Evolutionary conservation across 164 flowering plant genomes (phyloP).

Genomic region (Piper betle): DNA sequence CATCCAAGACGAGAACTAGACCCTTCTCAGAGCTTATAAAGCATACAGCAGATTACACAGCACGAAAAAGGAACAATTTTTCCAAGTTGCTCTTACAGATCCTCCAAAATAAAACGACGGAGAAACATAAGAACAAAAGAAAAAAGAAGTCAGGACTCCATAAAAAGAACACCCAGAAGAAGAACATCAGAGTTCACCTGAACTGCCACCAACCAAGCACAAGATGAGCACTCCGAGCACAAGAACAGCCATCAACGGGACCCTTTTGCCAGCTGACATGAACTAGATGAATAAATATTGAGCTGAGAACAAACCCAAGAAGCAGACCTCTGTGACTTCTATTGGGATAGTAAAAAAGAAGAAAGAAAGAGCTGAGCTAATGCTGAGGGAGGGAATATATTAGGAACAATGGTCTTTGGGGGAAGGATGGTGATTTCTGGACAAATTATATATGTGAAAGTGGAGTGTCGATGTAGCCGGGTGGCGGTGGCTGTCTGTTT

Average conservation of each 20-base stretch:
- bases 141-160: neutral
- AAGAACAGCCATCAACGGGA: slow-evolving; percentile 1
- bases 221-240: slow-evolving; percentile 3
- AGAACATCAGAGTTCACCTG: neutral
- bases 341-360: neutral
- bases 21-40: too few relatives aligned
- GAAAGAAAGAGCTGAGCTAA: neutral
- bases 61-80: neutral
- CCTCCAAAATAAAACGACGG: neutral
- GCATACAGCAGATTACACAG: neutral
- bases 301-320: neutral
- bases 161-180: neutral
- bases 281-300: neutral
- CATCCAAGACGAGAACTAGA: too few relatives aligned
- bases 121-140: neutral
- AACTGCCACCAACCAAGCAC: slow-evolving; percentile 2
- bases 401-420: neutral
- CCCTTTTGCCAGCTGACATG: neutral
- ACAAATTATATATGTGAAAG: neutral
- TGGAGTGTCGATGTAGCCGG: neutral
- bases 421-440: neutral
- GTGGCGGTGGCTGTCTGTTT: slow-evolving; percentile 5
- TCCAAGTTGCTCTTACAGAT: too few relatives aligned
- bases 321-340: neutral
- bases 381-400: neutral